Evolutionary conservation across 805 yeast species (phyloP).

Genomic region (Candida rishiriensis): DNA sequence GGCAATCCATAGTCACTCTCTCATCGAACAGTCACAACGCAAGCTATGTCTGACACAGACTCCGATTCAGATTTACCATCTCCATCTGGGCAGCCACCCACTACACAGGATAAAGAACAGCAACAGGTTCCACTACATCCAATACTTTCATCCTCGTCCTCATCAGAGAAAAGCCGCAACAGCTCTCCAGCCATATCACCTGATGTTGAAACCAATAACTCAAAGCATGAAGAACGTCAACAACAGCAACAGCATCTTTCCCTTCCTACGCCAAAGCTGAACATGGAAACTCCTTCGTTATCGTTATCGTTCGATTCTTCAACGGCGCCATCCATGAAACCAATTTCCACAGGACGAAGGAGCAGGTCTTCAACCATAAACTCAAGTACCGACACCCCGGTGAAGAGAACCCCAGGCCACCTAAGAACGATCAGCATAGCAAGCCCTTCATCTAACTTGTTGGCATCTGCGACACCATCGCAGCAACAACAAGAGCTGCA

Average conservation of each 20-base stretch:
- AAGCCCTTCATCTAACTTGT: slow-evolving; percentile 9
- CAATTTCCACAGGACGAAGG: slow-evolving; percentile 2
- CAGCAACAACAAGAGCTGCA: too few species aligned
- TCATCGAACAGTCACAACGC: too few species aligned
- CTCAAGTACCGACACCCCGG: slow-evolving; percentile 10
- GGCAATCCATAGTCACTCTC: too few species aligned
- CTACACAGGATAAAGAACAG: too few species aligned
- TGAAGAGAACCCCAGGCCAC: slow-evolving; percentile 8
- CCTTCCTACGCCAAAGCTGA: not conserved
- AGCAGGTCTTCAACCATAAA: slow-evolving; percentile 13
- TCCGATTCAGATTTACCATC: too few species aligned
- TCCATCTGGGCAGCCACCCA: too few species aligned
- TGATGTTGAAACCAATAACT: not conserved
- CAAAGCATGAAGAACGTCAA: slow-evolving; percentile 1
- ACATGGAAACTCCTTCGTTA: not conserved
- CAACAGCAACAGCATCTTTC: slow-evolving; percentile 3
- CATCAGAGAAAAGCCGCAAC: slow-evolving; percentile 14
- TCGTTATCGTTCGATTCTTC: too few species aligned
- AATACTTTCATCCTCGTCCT: slow-evolving; percentile 19
- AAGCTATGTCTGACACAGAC: too few species aligned
- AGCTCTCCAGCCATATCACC: slow-evolving; percentile 11
- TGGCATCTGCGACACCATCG: slow-evolving; percentile 7
- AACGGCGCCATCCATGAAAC: slow-evolving; percentile 1
- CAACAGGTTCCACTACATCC: slow-evolving; percentile 16
- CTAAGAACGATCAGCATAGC: slow-evolving; percentile 21